phyloP scores from a whole-genome alignment of 352 stramenopile species.

The Globisporangium okanoganense region DNA sequence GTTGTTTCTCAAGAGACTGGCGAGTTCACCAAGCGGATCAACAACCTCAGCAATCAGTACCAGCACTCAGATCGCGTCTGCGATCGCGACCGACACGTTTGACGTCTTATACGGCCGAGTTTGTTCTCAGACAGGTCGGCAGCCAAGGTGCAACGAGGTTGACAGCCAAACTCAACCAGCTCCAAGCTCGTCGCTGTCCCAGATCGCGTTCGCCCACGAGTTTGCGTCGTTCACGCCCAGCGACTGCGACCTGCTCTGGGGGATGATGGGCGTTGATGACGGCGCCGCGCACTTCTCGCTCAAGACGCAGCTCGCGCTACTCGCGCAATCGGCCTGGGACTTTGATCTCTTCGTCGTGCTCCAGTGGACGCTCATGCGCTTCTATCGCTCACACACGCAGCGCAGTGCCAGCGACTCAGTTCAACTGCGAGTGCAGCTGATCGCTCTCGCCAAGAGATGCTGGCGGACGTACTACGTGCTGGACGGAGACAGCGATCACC shows the following conservation, averaged over 20 bases:
- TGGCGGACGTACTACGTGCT: constrained; percentile 56
- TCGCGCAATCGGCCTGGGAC: constrained; percentile 65
- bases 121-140: neutral
- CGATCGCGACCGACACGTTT: constrained; percentile 66
- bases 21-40: neutral
- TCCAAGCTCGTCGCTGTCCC: neutral
- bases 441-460: constrained; percentile 33
- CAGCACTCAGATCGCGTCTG: constrained; percentile 22
- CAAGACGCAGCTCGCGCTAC: constrained; percentile 40
- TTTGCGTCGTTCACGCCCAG: constrained; percentile 56
- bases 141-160: neutral
- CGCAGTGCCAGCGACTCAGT: neutral
- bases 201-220: constrained; percentile 32
- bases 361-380: constrained; percentile 51
- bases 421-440: constrained; percentile 14
- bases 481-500: constrained; percentile 16
- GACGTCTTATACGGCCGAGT: constrained; percentile 45
- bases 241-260: constrained; percentile 77
- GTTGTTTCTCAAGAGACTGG: constrained; percentile 33
- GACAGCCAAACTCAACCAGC: constrained; percentile 1
- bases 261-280: constrained; percentile 59
- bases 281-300: constrained; percentile 40
- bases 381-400: constrained; percentile 14
- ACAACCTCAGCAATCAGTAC: neutral
- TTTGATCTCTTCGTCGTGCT: constrained; percentile 70